Percentiles rank a stretch among this genome's conserved stretches.
Conservation (phyloP, 306 rosid genomes). For the Urtica urens region DNA sequence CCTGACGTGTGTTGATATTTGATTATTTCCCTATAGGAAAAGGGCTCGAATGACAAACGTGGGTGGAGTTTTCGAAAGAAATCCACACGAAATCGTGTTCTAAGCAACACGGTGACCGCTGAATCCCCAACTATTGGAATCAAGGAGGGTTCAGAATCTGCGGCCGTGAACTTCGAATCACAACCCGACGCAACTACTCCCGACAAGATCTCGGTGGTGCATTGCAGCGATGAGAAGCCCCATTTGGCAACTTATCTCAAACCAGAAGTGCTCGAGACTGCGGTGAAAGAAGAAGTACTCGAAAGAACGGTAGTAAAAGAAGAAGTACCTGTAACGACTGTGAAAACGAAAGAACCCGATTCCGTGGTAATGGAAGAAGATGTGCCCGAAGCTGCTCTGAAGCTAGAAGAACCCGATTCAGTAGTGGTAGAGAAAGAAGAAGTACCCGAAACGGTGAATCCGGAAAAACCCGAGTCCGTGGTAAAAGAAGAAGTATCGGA, state of each 20-base stretch:
- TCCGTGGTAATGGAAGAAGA: not conserved
- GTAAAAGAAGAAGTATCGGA: constrained; percentile 32
- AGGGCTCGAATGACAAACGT: constrained; percentile 65
- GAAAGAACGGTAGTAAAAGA: not conserved
- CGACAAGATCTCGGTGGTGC: constrained; percentile 41
- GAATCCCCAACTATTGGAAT: constrained; percentile 43
- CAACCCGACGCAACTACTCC: constrained; percentile 31
- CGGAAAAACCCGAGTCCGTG: not conserved
- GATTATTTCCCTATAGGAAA: constrained; percentile 29
- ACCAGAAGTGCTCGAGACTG: constrained; percentile 28
- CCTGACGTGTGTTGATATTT: not conserved
- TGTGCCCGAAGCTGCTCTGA: not conserved
- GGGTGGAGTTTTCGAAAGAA: constrained; percentile 95
- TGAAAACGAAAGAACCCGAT: not conserved
- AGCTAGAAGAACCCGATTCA: not conserved
- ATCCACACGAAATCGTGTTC: constrained; percentile 77
- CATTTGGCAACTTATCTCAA: constrained; percentile 25
- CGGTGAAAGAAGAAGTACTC: not conserved
- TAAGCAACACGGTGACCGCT: constrained; percentile 64
- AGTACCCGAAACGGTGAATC: constrained; percentile 15
- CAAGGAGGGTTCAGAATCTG: constrained; percentile 57
- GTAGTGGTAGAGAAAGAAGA: constrained; percentile 22
- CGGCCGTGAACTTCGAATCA: constrained; percentile 28
- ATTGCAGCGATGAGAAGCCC: constrained; percentile 43
- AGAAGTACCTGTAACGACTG: not conserved